These are phyloP conservation scores for Camelina neglecta DNA, from an alignment of 345 rosid species.

Conservation along the genomic window DNA sequence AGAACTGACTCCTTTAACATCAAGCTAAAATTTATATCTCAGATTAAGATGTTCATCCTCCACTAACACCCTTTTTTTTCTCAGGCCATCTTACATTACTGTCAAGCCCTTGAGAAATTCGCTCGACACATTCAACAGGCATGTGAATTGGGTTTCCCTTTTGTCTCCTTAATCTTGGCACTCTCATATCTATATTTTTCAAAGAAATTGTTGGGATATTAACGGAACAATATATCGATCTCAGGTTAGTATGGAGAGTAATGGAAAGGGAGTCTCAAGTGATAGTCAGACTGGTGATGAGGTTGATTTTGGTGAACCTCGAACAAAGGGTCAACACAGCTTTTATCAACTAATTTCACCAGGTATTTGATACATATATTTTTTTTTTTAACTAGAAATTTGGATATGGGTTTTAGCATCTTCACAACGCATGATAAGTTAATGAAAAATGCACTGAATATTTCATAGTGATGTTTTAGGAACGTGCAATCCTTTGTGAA, in stretches of 20 bases:
- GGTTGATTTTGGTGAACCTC: conserved; percentile 61
- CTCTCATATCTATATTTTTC: neutral
- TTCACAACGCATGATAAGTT: no score
- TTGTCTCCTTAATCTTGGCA: neutral
- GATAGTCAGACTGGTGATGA: conserved; percentile 84
- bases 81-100: conserved; percentile 94
- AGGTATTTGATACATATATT: no score
- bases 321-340: no score
- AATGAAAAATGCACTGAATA: no score
- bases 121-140: conserved; percentile 98
- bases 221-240: conserved; percentile 12
- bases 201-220: neutral
- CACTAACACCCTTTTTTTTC: conserved; percentile 24
- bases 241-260: conserved; percentile 99
- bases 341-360: no score
- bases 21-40: conserved; percentile 23
- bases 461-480: no score
- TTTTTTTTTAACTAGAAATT: no score
- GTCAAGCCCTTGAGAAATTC: conserved; percentile 94
- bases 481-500: no score
- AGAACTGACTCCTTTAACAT: conserved; percentile 41
- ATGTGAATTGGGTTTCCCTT: conserved; percentile 36
- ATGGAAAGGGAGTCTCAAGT: conserved; percentile 96
- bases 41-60: conserved; percentile 1
- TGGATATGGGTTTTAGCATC: no score